A percentile compares a stretch with the other conserved stretches of the same genome.
Evolutionary conservation across 1,284 basidiomycete species (phyloP).

Genomic region (Serendipita sp.): DNA sequence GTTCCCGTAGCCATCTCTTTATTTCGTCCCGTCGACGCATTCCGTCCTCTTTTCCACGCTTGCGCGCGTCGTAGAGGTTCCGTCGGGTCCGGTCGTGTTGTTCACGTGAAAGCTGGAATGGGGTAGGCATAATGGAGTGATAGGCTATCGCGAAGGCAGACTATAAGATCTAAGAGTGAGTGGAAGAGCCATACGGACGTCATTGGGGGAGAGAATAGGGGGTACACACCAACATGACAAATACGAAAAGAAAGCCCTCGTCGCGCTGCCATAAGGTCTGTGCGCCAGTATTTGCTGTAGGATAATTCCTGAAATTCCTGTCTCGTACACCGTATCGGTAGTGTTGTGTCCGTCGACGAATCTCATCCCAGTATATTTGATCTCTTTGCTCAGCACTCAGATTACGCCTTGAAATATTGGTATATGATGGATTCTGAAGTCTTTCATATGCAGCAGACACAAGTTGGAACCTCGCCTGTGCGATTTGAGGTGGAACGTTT

Average conservation of each 20-base stretch:
- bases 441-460: constrained; percentile 47
- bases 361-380: neutral
- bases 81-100: neutral
- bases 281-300: neutral
- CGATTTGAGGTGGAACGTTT: constrained; percentile 29
- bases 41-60: neutral
- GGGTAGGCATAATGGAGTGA: neutral
- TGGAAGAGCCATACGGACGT: neutral
- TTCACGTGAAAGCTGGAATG: neutral
- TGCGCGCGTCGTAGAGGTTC: neutral
- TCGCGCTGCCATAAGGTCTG: neutral
- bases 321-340: neutral
- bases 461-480: constrained; percentile 45
- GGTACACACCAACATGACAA: neutral
- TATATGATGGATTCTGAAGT: constrained; percentile 21
- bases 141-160: neutral
- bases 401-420: neutral
- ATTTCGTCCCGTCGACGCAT: constrained; percentile 3
- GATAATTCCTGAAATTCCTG: neutral
- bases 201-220: neutral
- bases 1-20: neutral
- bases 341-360: neutral
- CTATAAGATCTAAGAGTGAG: neutral
- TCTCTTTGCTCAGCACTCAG: neutral
- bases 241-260: neutral